These are phyloP conservation scores for Dryadomyces quercus-mongolicae DNA, from an alignment of 2,329 filamentous ascomycete genomes.

Conservation along the genomic window DNA sequence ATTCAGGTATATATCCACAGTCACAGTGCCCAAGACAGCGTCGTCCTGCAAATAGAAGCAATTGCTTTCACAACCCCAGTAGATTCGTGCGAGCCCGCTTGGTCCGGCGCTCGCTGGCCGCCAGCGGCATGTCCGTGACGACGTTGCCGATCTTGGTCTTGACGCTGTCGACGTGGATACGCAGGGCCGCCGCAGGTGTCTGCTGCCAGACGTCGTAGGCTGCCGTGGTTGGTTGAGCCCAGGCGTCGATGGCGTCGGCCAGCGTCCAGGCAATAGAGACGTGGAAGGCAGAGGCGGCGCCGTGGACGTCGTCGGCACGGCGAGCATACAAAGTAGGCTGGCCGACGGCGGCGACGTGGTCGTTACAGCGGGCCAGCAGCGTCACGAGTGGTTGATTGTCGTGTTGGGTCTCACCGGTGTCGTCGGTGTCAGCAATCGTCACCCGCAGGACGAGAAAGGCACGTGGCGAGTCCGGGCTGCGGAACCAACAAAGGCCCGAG, in stretches of 20 bases:
- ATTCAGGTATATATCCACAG: too few species aligned
- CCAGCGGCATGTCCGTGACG: slow-evolving; percentile 35
- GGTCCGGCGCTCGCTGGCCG: not conserved
- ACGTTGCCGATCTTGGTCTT: slow-evolving; percentile 68
- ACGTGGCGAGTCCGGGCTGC: slow-evolving; percentile 47
- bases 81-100: not conserved
- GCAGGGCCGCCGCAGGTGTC: slow-evolving; percentile 20
- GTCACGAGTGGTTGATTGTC: slow-evolving; percentile 41
- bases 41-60: too few species aligned
- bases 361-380: slow-evolving; percentile 58
- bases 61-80: not conserved
- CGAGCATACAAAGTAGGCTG: slow-evolving; percentile 60
- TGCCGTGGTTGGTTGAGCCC: slow-evolving; percentile 23
- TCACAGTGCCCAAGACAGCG: too few species aligned
- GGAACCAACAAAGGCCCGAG: slow-evolving; percentile 33
- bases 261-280: slow-evolving; percentile 83
- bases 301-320: slow-evolving; percentile 1
- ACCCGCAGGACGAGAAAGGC: slow-evolving; percentile 76
- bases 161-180: slow-evolving; percentile 45
- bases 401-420: not conserved
- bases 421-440: too few species aligned
- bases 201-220: slow-evolving; percentile 16
- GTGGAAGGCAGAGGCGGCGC: slow-evolving; percentile 51
- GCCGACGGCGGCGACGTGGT: slow-evolving; percentile 40
- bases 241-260: slow-evolving; percentile 32